These are phyloP conservation scores for Xylariaceae sp. DNA, from an alignment of 2,329 filamentous ascomycete species.

Conservation along the genomic window DNA sequence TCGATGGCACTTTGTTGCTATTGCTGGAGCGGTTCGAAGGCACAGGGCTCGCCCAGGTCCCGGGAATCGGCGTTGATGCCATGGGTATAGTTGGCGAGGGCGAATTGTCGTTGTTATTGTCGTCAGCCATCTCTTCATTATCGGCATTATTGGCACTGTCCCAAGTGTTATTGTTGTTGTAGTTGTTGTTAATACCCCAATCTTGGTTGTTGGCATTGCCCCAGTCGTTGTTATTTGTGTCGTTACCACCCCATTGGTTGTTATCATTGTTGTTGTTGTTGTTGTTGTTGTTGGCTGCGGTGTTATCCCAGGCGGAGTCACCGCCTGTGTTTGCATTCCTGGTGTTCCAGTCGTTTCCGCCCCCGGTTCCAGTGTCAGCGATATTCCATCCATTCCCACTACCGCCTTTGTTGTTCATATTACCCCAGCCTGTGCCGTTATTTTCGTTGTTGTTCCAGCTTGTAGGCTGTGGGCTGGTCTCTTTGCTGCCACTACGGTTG, in stretches of 20 bases:
- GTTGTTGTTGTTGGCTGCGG: constrained; percentile 7
- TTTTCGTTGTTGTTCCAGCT: constrained; percentile 16
- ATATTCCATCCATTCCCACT: constrained; percentile 9
- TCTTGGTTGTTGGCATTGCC: not conserved
- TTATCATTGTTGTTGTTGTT: not conserved
- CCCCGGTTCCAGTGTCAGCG: not conserved
- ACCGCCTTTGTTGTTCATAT: constrained; percentile 8
- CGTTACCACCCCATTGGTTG: not conserved
- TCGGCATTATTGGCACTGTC: not conserved
- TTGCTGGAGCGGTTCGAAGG: not conserved
- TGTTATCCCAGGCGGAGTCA: constrained; percentile 12
- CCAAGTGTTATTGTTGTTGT: not conserved
- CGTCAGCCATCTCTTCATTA: not conserved
- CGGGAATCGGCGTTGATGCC: constrained; percentile 13
- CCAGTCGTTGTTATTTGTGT: not conserved
- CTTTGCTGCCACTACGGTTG: constrained; percentile 25
- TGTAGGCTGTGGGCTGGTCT: constrained; percentile 22
- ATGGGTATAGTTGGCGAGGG: not conserved
- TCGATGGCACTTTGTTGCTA: constrained; percentile 15
- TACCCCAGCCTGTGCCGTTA: constrained; percentile 2
- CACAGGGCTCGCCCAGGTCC: constrained; percentile 24
- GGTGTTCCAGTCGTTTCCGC: constrained; percentile 9
- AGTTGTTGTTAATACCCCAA: not conserved
- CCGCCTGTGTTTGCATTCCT: constrained; percentile 10
- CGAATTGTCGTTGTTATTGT: not conserved